Evolutionary conservation across 202 grass and related monocot genomes (phyloP), one percentile per base, ranked within the genome.

Genomic region (Hordeum pubiflorum): DNA sequence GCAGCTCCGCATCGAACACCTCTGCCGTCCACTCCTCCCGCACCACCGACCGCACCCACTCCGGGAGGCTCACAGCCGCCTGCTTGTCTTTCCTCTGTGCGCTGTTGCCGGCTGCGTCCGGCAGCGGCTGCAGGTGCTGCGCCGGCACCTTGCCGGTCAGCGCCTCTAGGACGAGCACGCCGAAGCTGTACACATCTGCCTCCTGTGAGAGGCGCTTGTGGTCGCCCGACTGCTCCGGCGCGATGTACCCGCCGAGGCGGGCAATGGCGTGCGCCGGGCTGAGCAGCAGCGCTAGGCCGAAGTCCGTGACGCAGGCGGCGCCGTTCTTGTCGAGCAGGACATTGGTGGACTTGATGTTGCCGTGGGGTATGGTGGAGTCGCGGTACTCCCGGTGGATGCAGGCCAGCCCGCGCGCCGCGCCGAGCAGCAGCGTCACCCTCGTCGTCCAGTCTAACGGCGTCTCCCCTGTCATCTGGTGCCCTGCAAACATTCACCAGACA

Each of bases 1-100:
- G 83, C 78, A 97, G 87, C 91, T 97, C 94, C 78, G 86, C 87
- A 31, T 97, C 94, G 77, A 97, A 97, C 83, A 97, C 91, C 83
- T 97, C 91, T 9, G 94, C 94, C 0, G 89, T 94, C 94, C 94
- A 97, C 87, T 97, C 94, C 74, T 97, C 94, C 64, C 87, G 61
- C 75, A 97, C 94, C 87, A 97, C 94, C 13, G 91, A 92, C 83
- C 87, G 74, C 37, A 97, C 94, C 94, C 94, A 97, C 74, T 91
- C 89, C 0, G 91, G 89, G 0, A 97, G 87, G 33, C 81, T 72
- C 46, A 75, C 81, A 24, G 55, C 89, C 54, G 55, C 89, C 14
- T 64, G 78, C 76, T 76, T 89, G 9, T 81, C 69, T 20, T 79
- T 84, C 27, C 72, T 81, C 37, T 85, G 74, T 15, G 11, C 70